Evolutionary conservation across 2,329 filamentous ascomycete species (phyloP), one percentile per base, ranked within the genome.

Genomic region (Pseudogymnoascus sp.): DNA sequence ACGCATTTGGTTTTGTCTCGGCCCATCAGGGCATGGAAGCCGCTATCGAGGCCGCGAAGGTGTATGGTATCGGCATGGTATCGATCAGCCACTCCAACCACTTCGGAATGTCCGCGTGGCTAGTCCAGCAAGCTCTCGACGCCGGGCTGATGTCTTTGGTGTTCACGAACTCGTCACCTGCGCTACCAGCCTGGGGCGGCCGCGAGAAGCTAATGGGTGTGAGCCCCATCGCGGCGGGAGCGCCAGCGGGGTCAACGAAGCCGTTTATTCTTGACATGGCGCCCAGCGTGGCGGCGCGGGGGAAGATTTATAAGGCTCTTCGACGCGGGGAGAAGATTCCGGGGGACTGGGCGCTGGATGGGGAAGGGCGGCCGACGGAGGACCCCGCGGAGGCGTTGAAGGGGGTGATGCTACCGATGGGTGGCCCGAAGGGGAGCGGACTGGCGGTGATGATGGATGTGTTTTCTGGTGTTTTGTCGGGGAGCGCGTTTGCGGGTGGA

Each of bases 401-500:
- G 35, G 90, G 90, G 1, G 88, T 93, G 3, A 93, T 95, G 90
- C 76, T 93, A 19, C 90, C 90, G 0, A 92, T 95, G 88, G 90
- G 90, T 2, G 90, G 91, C 0, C 89, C 90, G 0, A 95, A 95
- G 74, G 91, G 91, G 0, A 90, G 87, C 1, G 91, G 83, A 0
- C 73, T 95, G 42, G 79, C 88, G 0, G 84, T 95, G 63, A 93
- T 92, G 88, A 95, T 95, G 91, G 90, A 95, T 71, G 88, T 96
- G 1, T 93, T 95, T 71, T 92, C 89, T 0, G 90, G 90, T 0
- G 87, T 90, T 0, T 70, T 95, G 0, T 91, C 88, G 0, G 90
- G 90, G 0, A 88, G 86, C 33, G 89, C 89, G 0, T 95, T 91
- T 74, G 91, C 89, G 0, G 90, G 90, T 0, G 80, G 89, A 70